Evolutionary conservation across 805 yeast genomes (phyloP), one percentile per base, ranked within the genome.

Genomic region (Suhomyces sp.): DNA sequence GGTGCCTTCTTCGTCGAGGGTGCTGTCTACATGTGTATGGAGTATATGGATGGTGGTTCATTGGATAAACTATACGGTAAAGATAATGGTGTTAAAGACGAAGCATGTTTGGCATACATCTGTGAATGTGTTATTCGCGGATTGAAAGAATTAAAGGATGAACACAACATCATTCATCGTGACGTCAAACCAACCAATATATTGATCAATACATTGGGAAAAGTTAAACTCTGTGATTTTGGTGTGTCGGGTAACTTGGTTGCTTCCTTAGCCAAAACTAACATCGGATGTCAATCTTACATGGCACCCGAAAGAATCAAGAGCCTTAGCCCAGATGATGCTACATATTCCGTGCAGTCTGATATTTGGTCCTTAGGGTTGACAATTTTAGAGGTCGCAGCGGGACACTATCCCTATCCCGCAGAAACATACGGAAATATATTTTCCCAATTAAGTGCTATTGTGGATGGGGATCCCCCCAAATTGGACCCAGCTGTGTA

Each of bases 1-100:
- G 98, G 98, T 27, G 98, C 98, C 1, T 91, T 91, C 54, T 93
- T 91, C 55, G 88, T 88, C 20, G 98, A 93, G 62, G 96, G 97
- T 30, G 96, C 97, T 1, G 98, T 91, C 18, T 93, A 90, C 63
- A 88, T 91, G 87, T 93, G 98, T 64, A 91, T 91, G 76, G 98
- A 91, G 63, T 87, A 81, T 58, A 91, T 91, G 98, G 95, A 88
- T 58, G 97, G 96, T 31, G 96, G 96, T 0, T 87, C 96, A 0
- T 65, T 91, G 40, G 96, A 91, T 61, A 86, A 84, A 53, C 71
- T 90, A 11, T 91, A 88, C 59, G 83, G 79, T 3, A 57, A 58
- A 19, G 68, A 65, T 31, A 88, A 90, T 26, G 72, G 74, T 3
- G 54, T 67, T 11, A 68, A 84, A 20, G 83, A 81, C 44, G 98